These are phyloP conservation scores for Crithidia sp. DNA, from an alignment of 208 protist species.

Conservation along the genomic window DNA sequence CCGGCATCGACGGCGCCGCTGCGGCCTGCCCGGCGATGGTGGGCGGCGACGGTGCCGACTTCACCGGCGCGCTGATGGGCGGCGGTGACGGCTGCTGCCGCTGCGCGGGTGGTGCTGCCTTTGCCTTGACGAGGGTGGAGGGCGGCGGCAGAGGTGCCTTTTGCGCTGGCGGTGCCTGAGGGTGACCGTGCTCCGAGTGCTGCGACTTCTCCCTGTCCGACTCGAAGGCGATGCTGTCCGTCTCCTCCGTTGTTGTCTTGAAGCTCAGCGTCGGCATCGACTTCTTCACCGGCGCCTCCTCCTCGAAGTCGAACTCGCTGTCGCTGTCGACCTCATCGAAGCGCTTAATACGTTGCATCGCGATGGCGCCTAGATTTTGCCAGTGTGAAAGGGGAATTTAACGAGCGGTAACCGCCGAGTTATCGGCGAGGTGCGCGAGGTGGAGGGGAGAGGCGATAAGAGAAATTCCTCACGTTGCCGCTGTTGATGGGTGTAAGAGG, in stretches of 20 bases:
- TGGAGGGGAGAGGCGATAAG: too few relatives aligned
- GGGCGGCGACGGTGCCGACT: not conserved
- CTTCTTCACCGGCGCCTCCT: conserved; percentile 14
- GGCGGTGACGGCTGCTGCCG: not conserved
- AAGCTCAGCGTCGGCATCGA: conserved; percentile 38
- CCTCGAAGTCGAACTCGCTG: conserved; percentile 45
- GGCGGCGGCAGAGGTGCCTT: conserved; percentile 1
- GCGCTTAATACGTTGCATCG: conserved; percentile 27
- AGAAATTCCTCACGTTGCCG: too few relatives aligned
- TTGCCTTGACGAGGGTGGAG: conserved; percentile 1
- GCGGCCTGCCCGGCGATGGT: not conserved
- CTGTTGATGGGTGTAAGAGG: too few relatives aligned
- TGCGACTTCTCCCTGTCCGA: conserved; percentile 26
- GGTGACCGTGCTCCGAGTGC: conserved; percentile 9
- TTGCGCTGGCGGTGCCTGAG: not conserved
- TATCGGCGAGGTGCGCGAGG: too few relatives aligned
- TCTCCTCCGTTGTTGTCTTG: conserved; percentile 27
- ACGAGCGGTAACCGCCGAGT: too few relatives aligned
- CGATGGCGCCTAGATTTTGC: not conserved
- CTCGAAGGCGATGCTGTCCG: conserved; percentile 29
- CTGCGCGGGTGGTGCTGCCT: conserved; percentile 5
- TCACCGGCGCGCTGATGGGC: not conserved
- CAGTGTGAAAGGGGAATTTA: too few relatives aligned
- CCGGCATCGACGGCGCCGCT: not conserved
- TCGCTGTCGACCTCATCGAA: conserved; percentile 56